Percentiles rank a stretch among this genome's conserved stretches.
These are phyloP conservation scores for Tetrahymena thermophila DNA, from an alignment of 73 alveolate species.

Conservation along the genomic window DNA sequence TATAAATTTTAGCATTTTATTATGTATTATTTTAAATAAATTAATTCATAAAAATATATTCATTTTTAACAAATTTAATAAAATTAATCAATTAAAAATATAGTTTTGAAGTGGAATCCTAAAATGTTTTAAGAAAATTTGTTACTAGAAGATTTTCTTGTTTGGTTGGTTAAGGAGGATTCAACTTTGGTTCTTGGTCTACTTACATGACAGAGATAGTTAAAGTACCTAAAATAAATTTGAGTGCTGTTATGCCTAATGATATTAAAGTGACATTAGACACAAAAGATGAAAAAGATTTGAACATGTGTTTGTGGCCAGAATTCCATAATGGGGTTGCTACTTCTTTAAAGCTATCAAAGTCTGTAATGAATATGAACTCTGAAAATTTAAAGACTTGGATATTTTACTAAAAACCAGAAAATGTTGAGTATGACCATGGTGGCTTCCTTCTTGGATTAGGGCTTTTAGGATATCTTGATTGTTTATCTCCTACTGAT, in stretches of 20 bases:
- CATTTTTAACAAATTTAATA: not conserved
- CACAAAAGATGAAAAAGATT: conserved; percentile 68
- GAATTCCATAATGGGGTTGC: conserved; percentile 98
- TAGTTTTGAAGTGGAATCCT: conserved; percentile 30
- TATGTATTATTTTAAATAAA: too few species aligned
- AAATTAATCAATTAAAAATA: not conserved
- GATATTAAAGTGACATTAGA: conserved; percentile 59
- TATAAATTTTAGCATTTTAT: too few species aligned
- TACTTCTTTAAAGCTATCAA: conserved; percentile 79
- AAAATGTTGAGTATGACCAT: conserved; percentile 84
- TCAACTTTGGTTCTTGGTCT: conserved; percentile 77
- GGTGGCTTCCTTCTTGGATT: conserved; percentile 95
- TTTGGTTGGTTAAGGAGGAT: conserved; percentile 94
- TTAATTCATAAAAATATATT: too few species aligned
- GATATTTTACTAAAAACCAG: conserved; percentile 92
- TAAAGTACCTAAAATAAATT: conserved; percentile 77
- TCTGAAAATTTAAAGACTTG: conserved; percentile 82
- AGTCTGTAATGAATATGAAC: conserved; percentile 43
- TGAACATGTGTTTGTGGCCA: conserved; percentile 89
- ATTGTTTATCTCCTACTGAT: conserved; percentile 84
- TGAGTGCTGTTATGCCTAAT: conserved; percentile 74
- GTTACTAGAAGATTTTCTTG: conserved; percentile 77
- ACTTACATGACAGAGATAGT: conserved; percentile 89
- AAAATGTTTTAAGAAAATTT: conserved; percentile 66
- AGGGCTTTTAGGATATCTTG: conserved; percentile 92